These are phyloP conservation scores for Pachysandra terminalis DNA, from an alignment of 164 flowering plant genomes.

Conservation along the genomic window DNA sequence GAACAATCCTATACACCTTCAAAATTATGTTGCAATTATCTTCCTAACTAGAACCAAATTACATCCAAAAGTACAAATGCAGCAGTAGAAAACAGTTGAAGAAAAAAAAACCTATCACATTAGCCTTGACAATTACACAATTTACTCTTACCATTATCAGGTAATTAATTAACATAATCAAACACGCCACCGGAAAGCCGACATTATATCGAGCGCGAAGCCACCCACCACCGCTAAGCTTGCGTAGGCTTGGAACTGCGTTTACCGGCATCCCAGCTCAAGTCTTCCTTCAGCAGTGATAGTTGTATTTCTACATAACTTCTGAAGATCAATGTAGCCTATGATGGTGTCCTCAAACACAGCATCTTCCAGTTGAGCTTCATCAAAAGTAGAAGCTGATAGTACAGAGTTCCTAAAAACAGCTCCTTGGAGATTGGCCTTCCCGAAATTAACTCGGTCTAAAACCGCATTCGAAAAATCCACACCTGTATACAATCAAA, in stretches of 20 bases:
- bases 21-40: too few relatives aligned
- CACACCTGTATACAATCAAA: conserved; percentile 39
- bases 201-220: neutral
- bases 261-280: conserved; percentile 73
- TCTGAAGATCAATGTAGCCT: conserved; percentile 93
- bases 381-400: conserved; percentile 84
- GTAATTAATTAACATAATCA: too few relatives aligned
- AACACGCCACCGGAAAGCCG: too few relatives aligned
- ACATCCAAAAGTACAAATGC: too few relatives aligned
- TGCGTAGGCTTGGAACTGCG: neutral
- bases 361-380: conserved; percentile 68
- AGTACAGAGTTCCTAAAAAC: conserved; percentile 71
- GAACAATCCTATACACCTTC: too few relatives aligned
- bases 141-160: too few relatives aligned
- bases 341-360: conserved; percentile 92
- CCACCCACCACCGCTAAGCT: neutral
- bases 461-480: conserved; percentile 89
- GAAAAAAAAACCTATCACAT: too few relatives aligned
- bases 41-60: too few relatives aligned
- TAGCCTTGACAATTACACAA: too few relatives aligned
- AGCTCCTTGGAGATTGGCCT: conserved; percentile 83
- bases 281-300: conserved; percentile 58
- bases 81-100: too few relatives aligned
- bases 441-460: conserved; percentile 82
- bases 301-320: conserved; percentile 63